Evolutionary conservation across 331 rosid genomes (phyloP).

Genomic region (Phaseolus coccineus): DNA sequence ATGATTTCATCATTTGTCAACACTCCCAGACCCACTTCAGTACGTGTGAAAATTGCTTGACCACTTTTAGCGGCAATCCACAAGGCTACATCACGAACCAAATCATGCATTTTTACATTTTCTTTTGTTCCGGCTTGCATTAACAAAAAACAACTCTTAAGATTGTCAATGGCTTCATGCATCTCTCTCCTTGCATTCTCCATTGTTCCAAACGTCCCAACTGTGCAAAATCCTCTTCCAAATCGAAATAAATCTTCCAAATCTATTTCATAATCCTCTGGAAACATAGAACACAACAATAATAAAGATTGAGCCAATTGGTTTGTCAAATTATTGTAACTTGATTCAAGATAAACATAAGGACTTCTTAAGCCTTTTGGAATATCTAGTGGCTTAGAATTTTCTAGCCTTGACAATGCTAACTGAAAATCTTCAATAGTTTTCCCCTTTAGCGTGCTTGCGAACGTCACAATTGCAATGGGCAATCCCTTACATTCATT

Average conservation of each 20-base stretch:
- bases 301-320: neutral
- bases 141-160: neutral
- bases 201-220: neutral
- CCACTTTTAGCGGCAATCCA: neutral
- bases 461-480: neutral
- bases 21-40: neutral
- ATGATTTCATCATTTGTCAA: slow-evolving; percentile 1
- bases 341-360: neutral
- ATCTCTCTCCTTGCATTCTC: slow-evolving; percentile 26
- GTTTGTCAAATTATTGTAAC: slow-evolving; percentile 31
- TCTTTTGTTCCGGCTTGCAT: neutral
- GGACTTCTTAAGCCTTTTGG: slow-evolving; percentile 1
- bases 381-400: neutral
- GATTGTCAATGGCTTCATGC: too few relatives aligned
- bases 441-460: slow-evolving; percentile 9
- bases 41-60: slow-evolving; percentile 3
- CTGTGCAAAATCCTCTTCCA: neutral
- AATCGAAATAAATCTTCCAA: neutral
- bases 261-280: too few relatives aligned
- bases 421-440: neutral
- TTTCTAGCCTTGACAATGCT: neutral
- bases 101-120: slow-evolving; percentile 34
- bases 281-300: too few relatives aligned
- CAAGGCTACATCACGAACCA: neutral
- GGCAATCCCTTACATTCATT: slow-evolving; percentile 36